These are phyloP conservation scores for Oryza coarctata DNA, from an alignment of 176 grass and related monocot genomes.

Conservation along the genomic window DNA sequence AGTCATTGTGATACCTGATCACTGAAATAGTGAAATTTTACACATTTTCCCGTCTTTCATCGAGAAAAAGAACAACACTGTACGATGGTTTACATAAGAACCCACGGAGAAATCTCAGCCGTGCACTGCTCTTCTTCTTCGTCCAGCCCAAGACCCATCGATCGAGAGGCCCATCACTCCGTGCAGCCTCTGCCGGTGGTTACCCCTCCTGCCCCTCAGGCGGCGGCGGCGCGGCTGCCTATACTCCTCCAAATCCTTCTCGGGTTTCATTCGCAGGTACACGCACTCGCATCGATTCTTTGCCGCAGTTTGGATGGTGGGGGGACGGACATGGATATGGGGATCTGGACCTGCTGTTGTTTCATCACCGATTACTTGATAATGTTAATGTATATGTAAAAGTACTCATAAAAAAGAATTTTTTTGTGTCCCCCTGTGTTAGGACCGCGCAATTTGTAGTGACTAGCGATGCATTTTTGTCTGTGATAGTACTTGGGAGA, in stretches of 20 bases:
- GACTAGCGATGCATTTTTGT: background rate
- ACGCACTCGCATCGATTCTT: background rate
- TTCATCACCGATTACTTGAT: background rate
- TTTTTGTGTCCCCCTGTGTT: background rate
- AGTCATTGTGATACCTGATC: too few relatives aligned
- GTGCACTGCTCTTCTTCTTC: background rate
- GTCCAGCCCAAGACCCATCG: too few relatives aligned
- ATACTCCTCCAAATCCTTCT: background rate
- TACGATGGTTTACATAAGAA: too few relatives aligned
- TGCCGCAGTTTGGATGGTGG: background rate
- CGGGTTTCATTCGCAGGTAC: constrained; percentile 13
- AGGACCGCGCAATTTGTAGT: background rate
- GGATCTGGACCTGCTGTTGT: constrained; percentile 19
- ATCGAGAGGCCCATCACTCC: too few relatives aligned
- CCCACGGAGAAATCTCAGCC: background rate
- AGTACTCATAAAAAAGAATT: background rate
- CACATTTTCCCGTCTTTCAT: too few relatives aligned
- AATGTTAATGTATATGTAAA: background rate
- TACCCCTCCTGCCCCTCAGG: background rate
- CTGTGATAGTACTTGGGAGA: too few relatives aligned
- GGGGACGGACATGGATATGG: background rate
- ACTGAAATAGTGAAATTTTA: background rate
- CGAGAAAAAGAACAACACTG: background rate
- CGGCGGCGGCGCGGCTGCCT: background rate
- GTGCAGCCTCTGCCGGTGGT: background rate